Base-by-base conservation (phyloP, 306 rosid species). In the Gastrolobium villosum region DNA sequence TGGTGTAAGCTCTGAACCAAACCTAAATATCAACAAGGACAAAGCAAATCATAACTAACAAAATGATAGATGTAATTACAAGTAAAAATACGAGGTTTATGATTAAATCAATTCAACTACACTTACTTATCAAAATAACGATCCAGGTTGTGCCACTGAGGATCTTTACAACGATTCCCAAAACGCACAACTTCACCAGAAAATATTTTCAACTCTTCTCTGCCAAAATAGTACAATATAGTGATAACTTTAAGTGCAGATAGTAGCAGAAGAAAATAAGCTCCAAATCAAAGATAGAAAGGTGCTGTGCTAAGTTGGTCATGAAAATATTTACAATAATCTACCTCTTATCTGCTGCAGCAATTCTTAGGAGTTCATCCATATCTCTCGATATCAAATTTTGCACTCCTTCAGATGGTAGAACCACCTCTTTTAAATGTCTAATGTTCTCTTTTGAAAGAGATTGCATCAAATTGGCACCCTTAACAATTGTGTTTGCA, bases 141-240 rank as follows among this genome's bases (percentile, higher is more conserved):
- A 76, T 96, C 86, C 80, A 96, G 83, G 77, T 96, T 85, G 83
- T 96, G 99, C 99, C 99, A 96, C 70, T 96, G 99, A 81, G 99
- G 99, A 88, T 96, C 98, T 88, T 91, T 93, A 77, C 99, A 96
- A 68, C 94, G 97, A 89, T 96, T 96, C 80, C 99, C 99, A 83
- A 96, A 96, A 26, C 99, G 98, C 37, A 96, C 97, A 79, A 96
- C 98, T 89, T 96, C 99, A 59, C 98, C 92, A 4, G 92, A 85
- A 84, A 96, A 96, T 53, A 93, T 84, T 84, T 87, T 90, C 84
- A 96, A 85, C 71, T 96, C 98, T 80, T 96, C 98, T 86, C 99
- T 96, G 99, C 79, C 87, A 87, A 82, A 83, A 84, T 62, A 70
- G 76, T 67, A 78, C 44, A 86, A 79, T 77, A 71, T 74, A 83